Evolutionary conservation across 306 rosid genomes (phyloP).

Genomic region (Gastrolobium bilobum): DNA sequence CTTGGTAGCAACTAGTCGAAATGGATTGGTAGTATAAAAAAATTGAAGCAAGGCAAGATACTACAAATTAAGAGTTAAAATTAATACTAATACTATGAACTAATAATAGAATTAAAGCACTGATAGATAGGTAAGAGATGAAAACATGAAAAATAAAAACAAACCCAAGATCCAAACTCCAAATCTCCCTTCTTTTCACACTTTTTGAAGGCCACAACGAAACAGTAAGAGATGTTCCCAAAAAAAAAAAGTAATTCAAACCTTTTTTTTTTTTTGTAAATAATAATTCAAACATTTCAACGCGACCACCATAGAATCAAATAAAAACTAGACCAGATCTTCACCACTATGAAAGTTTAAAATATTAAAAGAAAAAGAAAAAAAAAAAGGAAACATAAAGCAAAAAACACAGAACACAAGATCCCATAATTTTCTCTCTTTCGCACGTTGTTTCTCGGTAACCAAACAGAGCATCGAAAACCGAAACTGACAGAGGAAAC

Average conservation of each 20-base stretch:
- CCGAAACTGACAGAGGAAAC: conserved; percentile 30
- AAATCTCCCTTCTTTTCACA: conserved; percentile 36
- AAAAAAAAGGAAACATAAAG: background rate
- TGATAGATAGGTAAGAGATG: background rate
- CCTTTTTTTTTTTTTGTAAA: no score
- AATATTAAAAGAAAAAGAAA: background rate
- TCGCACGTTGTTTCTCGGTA: conserved; percentile 42
- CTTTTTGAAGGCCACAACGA: conserved; percentile 33
- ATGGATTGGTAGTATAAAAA: no score
- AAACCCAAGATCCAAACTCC: conserved; percentile 51
- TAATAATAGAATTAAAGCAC: conserved; percentile 31
- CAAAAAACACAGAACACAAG: conserved; percentile 49
- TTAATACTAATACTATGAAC: background rate
- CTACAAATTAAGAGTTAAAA: background rate
- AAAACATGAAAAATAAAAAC: background rate
- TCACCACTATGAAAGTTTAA: conserved; percentile 8
- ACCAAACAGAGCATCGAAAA: conserved; percentile 49
- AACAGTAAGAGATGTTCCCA: conserved; percentile 36
- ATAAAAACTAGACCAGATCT: conserved; percentile 33
- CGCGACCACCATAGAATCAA: conserved; percentile 46
- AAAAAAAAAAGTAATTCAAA: conserved; percentile 37
- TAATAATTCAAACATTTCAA: conserved; percentile 48
- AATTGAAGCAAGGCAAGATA: conserved; percentile 12
- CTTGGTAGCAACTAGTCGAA: no score
- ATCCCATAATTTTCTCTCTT: conserved; percentile 46